phyloP scores from a whole-genome alignment of 1,139 yeast genomes.

The Torulaspora pretoriensis region DNA sequence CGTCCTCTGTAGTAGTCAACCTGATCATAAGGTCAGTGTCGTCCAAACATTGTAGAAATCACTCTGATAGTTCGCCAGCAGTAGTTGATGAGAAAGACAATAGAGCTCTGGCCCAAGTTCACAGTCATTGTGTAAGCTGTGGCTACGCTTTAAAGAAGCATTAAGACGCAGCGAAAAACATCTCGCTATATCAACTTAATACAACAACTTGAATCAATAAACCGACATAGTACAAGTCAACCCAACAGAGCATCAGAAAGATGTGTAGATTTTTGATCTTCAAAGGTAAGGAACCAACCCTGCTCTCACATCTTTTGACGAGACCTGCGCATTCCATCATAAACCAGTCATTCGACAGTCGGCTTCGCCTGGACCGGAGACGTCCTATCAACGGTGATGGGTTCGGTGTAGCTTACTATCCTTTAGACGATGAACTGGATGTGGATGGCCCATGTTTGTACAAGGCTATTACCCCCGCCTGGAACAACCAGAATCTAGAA shows the following conservation, averaged over 20 bases:
- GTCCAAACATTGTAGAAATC: too few relatives aligned
- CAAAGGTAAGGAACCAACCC: slow-evolving; percentile 69
- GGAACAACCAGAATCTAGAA: slow-evolving; percentile 91
- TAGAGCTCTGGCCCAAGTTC: too few relatives aligned
- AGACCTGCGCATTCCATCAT: slow-evolving; percentile 96
- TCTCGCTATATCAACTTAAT: too few relatives aligned
- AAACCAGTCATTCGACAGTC: slow-evolving; percentile 88
- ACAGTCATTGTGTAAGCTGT: too few relatives aligned
- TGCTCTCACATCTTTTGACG: slow-evolving; percentile 80
- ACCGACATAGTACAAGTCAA: too few relatives aligned
- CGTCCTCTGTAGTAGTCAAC: too few relatives aligned
- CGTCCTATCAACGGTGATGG: slow-evolving; percentile 98
- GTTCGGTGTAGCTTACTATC: slow-evolving; percentile 93
- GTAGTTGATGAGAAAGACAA: too few relatives aligned
- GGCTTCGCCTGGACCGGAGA: slow-evolving; percentile 78
- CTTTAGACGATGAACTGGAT: slow-evolving; percentile 50
- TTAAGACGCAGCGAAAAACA: too few relatives aligned
- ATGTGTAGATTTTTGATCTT: slow-evolving; percentile 38
- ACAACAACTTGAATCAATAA: too few relatives aligned
- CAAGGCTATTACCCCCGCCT: slow-evolving; percentile 94
- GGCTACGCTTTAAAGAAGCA: too few relatives aligned
- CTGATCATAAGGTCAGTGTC: too few relatives aligned
- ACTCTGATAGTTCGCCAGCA: too few relatives aligned
- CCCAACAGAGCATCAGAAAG: background rate
- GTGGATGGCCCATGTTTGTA: slow-evolving; percentile 71